Conservation (phyloP, 768 basidiomycete genomes). For the Tulasnella sp. region DNA sequence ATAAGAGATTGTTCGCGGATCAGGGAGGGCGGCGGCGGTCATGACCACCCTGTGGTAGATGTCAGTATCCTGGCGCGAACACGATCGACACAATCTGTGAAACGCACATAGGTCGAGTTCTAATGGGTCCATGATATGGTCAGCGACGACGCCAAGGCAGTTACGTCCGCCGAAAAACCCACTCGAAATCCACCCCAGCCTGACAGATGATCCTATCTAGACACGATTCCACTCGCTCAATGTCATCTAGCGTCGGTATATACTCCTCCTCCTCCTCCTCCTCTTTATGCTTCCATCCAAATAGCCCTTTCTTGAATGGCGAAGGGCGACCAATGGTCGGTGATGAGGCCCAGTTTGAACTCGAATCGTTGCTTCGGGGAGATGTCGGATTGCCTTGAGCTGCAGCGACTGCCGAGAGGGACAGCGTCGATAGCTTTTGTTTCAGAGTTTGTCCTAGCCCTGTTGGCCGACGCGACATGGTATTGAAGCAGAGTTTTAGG, state of each 20-base stretch:
- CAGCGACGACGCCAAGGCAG: background rate
- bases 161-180: conserved; percentile 20
- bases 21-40: conserved; percentile 71
- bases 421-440: conserved; percentile 19
- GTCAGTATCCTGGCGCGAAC: background rate
- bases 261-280: conserved; percentile 23
- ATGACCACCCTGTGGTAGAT: conserved; percentile 56
- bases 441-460: conserved; percentile 13
- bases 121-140: conserved; percentile 23
- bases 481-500: background rate
- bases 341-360: background rate
- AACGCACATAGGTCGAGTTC: conserved; percentile 76
- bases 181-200: conserved; percentile 87
- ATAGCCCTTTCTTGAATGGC: conserved; percentile 9
- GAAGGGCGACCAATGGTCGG: background rate
- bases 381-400: conserved; percentile 7
- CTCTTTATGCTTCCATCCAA: background rate
- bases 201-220: conserved; percentile 70
- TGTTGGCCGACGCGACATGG: background rate
- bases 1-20: conserved; percentile 64
- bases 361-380: conserved; percentile 18
- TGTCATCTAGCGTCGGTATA: conserved; percentile 4
- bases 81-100: conserved; percentile 8
- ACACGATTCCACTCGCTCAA: conserved; percentile 44
- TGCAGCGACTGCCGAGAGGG: conserved; percentile 13